Evolutionary conservation across 1,139 yeast species (phyloP), one percentile per base, ranked within the genome.

Genomic region (Pichiaceae sp.): DNA sequence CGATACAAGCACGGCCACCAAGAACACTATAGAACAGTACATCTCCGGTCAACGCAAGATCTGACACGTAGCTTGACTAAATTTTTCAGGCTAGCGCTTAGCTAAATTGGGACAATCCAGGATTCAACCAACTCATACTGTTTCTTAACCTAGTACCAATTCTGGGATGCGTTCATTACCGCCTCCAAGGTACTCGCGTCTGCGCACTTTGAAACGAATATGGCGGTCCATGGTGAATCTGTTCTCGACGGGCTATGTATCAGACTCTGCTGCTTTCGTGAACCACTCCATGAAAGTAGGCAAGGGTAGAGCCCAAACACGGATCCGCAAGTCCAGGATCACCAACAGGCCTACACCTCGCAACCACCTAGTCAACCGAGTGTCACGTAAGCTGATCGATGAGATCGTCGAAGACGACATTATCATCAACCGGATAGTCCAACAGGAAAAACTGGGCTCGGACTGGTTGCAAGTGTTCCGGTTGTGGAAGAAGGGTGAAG

Each of bases 81-180:
- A 21, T 21, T 21, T 21, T 21, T 21, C 24, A 21, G 11, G 24
- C 11, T 21, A 21, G 24, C 24, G 24, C 24, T 21, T 21, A 21
- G 7, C 9, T 7, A 21, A 21, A 21, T 7, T 21, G n/a, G n/a
- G n/a, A n/a, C n/a, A n/a, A n/a, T n/a, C n/a, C n/a, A n/a, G n/a
- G n/a, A n/a, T n/a, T n/a, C n/a, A n/a, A n/a, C n/a, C n/a, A n/a
- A n/a, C n/a, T n/a, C n/a, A n/a, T n/a, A n/a, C n/a, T n/a, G n/a
- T n/a, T n/a, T n/a, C n/a, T n/a, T n/a, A n/a, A n/a, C n/a, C n/a
- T n/a, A n/a, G n/a, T n/a, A n/a, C n/a, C n/a, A n/a, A n/a, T n/a
- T n/a, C n/a, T n/a, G n/a, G n/a, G 24, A 57, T 57, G 62, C 49
- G 60, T 32, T 57, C 62, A 26, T 36, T 56, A 31, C 62, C 62